These are phyloP conservation scores for Neocallimastix lanati DNA, from an alignment of 192 early-diverging fungal genomes.

Conservation along the genomic window DNA sequence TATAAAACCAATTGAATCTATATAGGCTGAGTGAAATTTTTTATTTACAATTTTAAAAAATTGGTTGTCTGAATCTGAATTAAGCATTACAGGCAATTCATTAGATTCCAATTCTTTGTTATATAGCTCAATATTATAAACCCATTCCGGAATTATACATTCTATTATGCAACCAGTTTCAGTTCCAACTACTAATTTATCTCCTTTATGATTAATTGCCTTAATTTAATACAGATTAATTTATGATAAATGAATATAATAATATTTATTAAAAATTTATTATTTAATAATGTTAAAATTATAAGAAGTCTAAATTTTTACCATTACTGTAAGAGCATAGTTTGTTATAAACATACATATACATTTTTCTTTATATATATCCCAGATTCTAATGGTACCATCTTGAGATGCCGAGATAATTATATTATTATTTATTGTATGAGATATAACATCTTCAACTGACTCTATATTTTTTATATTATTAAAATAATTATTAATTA, in stretches of 20 bases:
- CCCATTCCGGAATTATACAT: not conserved
- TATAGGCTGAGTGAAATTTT: conserved; percentile 16
- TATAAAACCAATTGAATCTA: conserved; percentile 58
- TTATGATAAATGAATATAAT: too few relatives aligned
- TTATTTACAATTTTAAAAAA: conserved; percentile 34
- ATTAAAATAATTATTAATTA: too few relatives aligned
- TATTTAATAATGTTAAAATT: too few relatives aligned
- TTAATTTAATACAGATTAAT: not conserved
- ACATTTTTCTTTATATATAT: conserved; percentile 38
- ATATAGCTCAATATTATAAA: not conserved
- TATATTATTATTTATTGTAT: conserved; percentile 44
- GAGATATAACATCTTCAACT: conserved; percentile 48
- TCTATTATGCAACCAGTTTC: not conserved
- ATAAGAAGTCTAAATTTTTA: too few relatives aligned
- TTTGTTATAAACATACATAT: conserved; percentile 37
- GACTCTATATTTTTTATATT: conserved; percentile 13
- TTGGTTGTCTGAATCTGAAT: conserved; percentile 19
- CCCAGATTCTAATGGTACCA: conserved; percentile 61
- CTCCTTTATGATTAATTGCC: not conserved
- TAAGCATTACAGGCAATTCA: conserved; percentile 42
- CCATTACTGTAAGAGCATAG: conserved; percentile 33
- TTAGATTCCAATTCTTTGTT: conserved; percentile 18
- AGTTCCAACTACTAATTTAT: conserved; percentile 3
- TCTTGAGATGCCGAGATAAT: conserved; percentile 54
- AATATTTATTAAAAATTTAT: too few relatives aligned